Percentiles rank a stretch among this genome's conserved stretches.
Evolutionary conservation across 192 early-diverging fungal species (phyloP).

Genomic region (Coemansia sp.): DNA sequence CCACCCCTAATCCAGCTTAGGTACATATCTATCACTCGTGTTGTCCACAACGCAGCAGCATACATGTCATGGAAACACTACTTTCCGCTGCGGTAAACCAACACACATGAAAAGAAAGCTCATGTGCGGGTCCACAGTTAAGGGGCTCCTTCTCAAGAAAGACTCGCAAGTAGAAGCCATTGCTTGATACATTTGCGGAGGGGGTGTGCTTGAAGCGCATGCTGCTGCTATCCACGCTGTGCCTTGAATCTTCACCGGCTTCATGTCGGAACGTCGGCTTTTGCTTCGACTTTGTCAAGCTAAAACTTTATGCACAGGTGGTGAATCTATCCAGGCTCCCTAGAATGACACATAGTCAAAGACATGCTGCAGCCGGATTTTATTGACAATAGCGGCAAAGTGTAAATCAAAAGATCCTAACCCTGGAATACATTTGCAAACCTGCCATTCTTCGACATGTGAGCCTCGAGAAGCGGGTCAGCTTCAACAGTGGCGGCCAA

Average conservation of each 20-base stretch:
- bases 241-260: background rate
- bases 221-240: background rate
- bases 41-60: background rate
- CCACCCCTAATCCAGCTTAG: background rate
- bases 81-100: background rate
- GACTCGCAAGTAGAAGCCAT: background rate
- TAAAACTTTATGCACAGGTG: background rate
- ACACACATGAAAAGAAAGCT: background rate
- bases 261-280: background rate
- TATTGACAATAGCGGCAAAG: too few relatives aligned
- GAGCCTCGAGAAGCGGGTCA: constrained; percentile 3
- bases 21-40: background rate
- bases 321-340: background rate
- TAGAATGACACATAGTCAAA: background rate
- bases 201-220: background rate
- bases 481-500: constrained; percentile 23
- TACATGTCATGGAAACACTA: background rate
- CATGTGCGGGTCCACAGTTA: too few relatives aligned
- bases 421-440: background rate
- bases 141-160: background rate
- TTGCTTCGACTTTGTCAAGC: background rate
- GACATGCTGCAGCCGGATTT: too few relatives aligned
- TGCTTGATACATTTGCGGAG: background rate
- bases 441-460: background rate
- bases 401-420: background rate